Conservation (phyloP, 495 filamentous ascomycete genomes). For the Penicillium odoratum region DNA sequence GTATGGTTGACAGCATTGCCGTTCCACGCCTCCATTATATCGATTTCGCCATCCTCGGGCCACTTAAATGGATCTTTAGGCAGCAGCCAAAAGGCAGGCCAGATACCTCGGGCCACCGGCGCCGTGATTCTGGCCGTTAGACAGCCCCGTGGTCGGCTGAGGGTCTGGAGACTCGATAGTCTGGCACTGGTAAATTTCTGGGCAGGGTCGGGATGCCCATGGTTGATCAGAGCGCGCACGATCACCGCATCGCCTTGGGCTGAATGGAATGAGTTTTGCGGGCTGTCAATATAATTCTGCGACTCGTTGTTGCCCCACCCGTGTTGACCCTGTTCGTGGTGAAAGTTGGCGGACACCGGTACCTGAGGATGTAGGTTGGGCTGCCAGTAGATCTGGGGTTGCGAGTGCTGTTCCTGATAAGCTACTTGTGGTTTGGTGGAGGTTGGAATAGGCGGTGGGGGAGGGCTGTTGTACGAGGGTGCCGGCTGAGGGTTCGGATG, state of each 20-base stretch:
- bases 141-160: conserved; percentile 28
- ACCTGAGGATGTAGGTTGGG: conserved; percentile 28
- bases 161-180: conserved; percentile 28
- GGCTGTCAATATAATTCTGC: conserved; percentile 31
- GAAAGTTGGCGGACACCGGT: conserved; percentile 26
- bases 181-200: conserved; percentile 32
- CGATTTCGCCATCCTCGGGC: conserved; percentile 32
- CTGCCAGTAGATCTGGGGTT: conserved; percentile 31
- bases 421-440: conserved; percentile 25
- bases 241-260: conserved; percentile 29
- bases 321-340: conserved; percentile 29
- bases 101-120: conserved; percentile 30
- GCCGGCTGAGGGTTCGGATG: conserved; percentile 13
- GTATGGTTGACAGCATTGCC: conserved; percentile 31
- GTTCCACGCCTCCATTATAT: conserved; percentile 33
- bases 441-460: conserved; percentile 30
- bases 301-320: conserved; percentile 32
- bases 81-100: conserved; percentile 36
- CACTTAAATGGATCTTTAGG: conserved; percentile 35
- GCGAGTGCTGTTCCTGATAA: conserved; percentile 25
- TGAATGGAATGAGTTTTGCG: conserved; percentile 32
- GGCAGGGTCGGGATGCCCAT: conserved; percentile 23
- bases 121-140: conserved; percentile 30
- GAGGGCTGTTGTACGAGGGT: conserved; percentile 22
- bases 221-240: conserved; percentile 30